These are phyloP conservation scores for Pseudofabraea citricarpa DNA, from an alignment of 2,329 filamentous ascomycete species.

Conservation along the genomic window DNA sequence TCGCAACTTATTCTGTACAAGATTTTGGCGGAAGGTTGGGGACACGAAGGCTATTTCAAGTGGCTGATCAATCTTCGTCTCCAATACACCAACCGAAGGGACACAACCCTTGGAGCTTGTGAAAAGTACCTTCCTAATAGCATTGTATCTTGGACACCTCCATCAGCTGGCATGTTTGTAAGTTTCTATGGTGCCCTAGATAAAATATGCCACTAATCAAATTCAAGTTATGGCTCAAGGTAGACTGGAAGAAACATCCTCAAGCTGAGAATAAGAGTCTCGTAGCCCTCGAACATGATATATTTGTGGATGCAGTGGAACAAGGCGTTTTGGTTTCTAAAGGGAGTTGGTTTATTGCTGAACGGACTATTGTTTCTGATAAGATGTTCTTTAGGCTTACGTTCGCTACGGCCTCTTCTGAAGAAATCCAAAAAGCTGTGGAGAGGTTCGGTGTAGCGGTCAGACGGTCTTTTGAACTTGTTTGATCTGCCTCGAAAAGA, in stretches of 20 bases:
- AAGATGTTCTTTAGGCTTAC: slow-evolving; percentile 76
- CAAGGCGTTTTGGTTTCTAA: slow-evolving; percentile 73
- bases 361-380: slow-evolving; percentile 45
- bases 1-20: slow-evolving; percentile 83
- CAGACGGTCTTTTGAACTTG: slow-evolving; percentile 45
- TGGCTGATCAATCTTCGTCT: slow-evolving; percentile 82
- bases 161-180: slow-evolving; percentile 92
- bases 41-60: slow-evolving; percentile 80
- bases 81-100: slow-evolving; percentile 75
- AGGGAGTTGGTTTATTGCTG: slow-evolving; percentile 85
- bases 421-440: slow-evolving; percentile 66
- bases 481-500: no score
- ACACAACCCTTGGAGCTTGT: slow-evolving; percentile 75
- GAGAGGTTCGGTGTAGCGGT: slow-evolving; percentile 70
- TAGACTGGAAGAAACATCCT: not conserved
- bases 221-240: not conserved
- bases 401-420: slow-evolving; percentile 70
- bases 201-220: not conserved
- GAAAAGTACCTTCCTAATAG: slow-evolving; percentile 70
- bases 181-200: slow-evolving; percentile 33
- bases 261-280: not conserved
- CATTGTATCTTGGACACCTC: slow-evolving; percentile 74
- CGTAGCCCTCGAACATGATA: not conserved
- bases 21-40: slow-evolving; percentile 90
- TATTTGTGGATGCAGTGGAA: slow-evolving; percentile 54